Base-by-base conservation (phyloP, 225 moss, liverwort and hornwort species). In the Thuidium tamariscinum region DNA sequence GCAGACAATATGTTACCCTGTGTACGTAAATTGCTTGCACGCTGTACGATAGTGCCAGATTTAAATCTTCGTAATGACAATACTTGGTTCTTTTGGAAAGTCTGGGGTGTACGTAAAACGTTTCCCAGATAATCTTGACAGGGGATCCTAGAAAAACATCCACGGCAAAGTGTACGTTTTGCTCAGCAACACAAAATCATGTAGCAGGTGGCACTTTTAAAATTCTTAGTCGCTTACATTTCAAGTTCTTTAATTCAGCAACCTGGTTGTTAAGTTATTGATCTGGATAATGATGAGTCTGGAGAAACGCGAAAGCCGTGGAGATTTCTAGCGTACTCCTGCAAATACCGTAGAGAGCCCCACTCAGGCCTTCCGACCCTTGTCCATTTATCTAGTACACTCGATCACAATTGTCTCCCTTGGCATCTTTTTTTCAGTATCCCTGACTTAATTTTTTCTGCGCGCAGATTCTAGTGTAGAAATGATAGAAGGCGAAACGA, bases 381-480 rank as follows among this genome's bases (percentile, higher is more conserved):
- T 13, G 30, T 42, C 22, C 41, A 32, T 13, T 37, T 26, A 65
- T 62, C 48, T 54, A 37, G 42, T 54, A 7, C n/a, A 32, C 76
- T 67, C n/a, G n/a, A n/a, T n/a, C 25, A n/a, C 81, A 56, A 56
- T 21, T 51, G 63, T 63, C 63, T 78, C 56, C 39, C 37, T 3
- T 15, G 49, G 36, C 36, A 36, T 7, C 3, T 62, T 15, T 13
- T 87, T 80, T 42, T 13, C 57, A 27, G 54, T 39, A 56, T 75
- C 41, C 57, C 49, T 80, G 66, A 85, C 82, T 57, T 16, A 14
- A 44, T 13, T 3, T 49, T 55, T 48, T 46, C 49, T 39, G 37
- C 85, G 70, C 88, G 84, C 88, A 90, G 91, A 92, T 81, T 70
- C 85, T 61, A n/a, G n/a, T n/a, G n/a, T n/a, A 87, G 78, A 79